Evolutionary conservation across 208 protist species (phyloP).

Genomic region (Trypanosoma caninum): DNA sequence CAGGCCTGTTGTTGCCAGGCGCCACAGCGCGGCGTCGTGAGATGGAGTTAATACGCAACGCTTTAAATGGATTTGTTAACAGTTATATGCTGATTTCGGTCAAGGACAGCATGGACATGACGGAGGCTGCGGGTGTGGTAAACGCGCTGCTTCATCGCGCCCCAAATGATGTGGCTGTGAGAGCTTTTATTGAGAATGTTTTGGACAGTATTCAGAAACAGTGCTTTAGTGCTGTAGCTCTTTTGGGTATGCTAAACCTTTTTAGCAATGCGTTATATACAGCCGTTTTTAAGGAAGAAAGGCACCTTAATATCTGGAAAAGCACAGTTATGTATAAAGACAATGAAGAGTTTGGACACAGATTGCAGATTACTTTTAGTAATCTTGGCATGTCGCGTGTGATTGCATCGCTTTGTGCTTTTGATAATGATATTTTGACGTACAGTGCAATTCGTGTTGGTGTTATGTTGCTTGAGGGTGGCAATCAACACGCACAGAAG

Average conservation of each 20-base stretch:
- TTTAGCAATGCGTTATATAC: constrained; percentile 60
- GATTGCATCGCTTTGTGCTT: constrained; percentile 41
- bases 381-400: constrained; percentile 53
- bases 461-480: constrained; percentile 68
- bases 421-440: constrained; percentile 59
- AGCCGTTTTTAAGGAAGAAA: constrained; percentile 20
- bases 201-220: constrained; percentile 42
- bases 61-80: constrained; percentile 39
- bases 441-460: constrained; percentile 60
- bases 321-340: background rate
- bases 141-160: constrained; percentile 35
- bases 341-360: constrained; percentile 25
- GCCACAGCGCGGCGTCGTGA: constrained; percentile 27
- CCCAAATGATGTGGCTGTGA: constrained; percentile 26
- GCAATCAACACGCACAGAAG: constrained; percentile 65
- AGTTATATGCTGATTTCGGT: constrained; percentile 53
- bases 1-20: constrained; percentile 32
- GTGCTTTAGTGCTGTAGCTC: constrained; percentile 49
- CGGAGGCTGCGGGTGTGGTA: constrained; percentile 34
- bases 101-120: constrained; percentile 13
- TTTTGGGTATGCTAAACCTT: constrained; percentile 61
- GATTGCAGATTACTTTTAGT: constrained; percentile 57
- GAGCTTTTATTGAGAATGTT: constrained; percentile 34
- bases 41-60: constrained; percentile 32
- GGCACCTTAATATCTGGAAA: background rate